Evolutionary conservation across 306 rosid species (phyloP).

Genomic region (Trifolium fragiferum): DNA sequence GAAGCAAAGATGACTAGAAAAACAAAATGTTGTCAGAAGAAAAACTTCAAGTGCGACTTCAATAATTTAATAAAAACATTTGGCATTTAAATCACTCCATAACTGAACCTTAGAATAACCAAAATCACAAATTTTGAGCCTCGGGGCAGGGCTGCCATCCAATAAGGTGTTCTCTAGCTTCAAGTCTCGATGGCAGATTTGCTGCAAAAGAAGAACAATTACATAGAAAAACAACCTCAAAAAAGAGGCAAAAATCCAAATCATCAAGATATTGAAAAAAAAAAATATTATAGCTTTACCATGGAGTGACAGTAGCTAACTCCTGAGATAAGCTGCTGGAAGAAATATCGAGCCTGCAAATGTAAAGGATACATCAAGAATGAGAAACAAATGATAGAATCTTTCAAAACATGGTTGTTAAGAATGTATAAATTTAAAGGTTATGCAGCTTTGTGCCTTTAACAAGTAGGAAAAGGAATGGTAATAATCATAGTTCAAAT

Average conservation of each 20-base stretch:
- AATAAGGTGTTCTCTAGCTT: constrained; percentile 84
- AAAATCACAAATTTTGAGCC: constrained; percentile 87
- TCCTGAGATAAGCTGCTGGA: constrained; percentile 95
- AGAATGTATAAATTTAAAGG: not conserved
- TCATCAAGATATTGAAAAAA: constrained; percentile 9
- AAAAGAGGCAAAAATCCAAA: constrained; percentile 22
- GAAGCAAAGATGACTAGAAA: constrained; percentile 79
- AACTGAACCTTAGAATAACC: constrained; percentile 82
- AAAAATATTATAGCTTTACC: constrained; percentile 46
- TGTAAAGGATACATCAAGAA: constrained; percentile 21
- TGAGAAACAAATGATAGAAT: constrained; percentile 31
- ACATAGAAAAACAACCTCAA: constrained; percentile 19
- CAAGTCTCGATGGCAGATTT: constrained; percentile 88
- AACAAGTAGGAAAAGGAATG: constrained; percentile 9
- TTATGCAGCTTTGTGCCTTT: not conserved
- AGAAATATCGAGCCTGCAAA: constrained; percentile 86
- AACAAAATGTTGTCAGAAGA: constrained; percentile 46
- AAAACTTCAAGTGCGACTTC: constrained; percentile 12
- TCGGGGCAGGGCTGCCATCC: constrained; percentile 91
- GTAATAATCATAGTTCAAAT: not conserved
- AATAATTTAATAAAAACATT: constrained; percentile 35
- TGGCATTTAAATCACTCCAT: constrained; percentile 28
- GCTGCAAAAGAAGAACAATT: constrained; percentile 52
- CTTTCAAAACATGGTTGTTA: constrained; percentile 27
- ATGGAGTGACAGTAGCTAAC: constrained; percentile 82